These are phyloP conservation scores for Lodderomyces metapsilosis DNA, from an alignment of 1,139 yeast genomes.

Conservation along the genomic window DNA sequence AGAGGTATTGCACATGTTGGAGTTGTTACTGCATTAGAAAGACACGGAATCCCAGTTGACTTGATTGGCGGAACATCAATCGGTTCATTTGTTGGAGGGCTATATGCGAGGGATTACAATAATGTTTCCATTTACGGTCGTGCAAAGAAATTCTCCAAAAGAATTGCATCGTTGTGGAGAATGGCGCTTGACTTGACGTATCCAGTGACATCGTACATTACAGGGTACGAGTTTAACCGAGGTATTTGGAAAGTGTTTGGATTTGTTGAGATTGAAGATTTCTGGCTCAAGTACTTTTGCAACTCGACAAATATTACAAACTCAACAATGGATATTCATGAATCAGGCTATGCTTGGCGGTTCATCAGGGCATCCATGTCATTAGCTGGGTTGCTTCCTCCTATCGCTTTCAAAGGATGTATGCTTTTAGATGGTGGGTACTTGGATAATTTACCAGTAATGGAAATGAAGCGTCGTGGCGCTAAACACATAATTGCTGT, in stretches of 20 bases:
- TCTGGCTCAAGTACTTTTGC: conserved; percentile 86
- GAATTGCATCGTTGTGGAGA: conserved; percentile 87
- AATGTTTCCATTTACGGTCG: conserved; percentile 88
- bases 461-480: conserved; percentile 86
- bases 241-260: conserved; percentile 97
- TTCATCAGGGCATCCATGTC: conserved; percentile 96
- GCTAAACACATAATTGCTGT: conserved; percentile 88
- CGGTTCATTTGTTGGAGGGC: conserved; percentile 93
- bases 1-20: conserved; percentile 94
- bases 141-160: conserved; percentile 79
- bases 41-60: conserved; percentile 90
- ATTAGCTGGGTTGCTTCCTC: conserved; percentile 89
- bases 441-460: conserved; percentile 88
- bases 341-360: conserved; percentile 92
- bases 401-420: conserved; percentile 82
- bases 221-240: conserved; percentile 95
- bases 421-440: conserved; percentile 97
- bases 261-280: conserved; percentile 88
- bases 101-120: conserved; percentile 90
- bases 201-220: conserved; percentile 91
- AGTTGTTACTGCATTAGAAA: conserved; percentile 88
- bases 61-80: conserved; percentile 95
- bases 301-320: conserved; percentile 96
- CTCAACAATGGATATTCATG: conserved; percentile 92
- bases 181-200: conserved; percentile 80